phyloP scores from a whole-genome alignment of 495 filamentous ascomycete genomes.

The Chaetomium cochliodes region DNA sequence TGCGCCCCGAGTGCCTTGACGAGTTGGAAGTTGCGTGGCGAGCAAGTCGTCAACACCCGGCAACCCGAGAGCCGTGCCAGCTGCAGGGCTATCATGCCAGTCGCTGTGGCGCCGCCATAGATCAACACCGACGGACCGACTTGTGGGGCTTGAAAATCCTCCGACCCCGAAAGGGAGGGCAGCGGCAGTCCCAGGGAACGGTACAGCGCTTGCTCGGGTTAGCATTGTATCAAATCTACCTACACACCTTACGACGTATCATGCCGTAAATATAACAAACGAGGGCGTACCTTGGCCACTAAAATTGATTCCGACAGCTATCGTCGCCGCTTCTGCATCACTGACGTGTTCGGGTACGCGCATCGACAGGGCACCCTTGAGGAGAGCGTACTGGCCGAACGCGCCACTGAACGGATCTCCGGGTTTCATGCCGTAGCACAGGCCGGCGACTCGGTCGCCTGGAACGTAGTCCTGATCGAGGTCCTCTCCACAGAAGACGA shows the following conservation, averaged over 20 bases:
- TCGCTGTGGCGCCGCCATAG: neutral
- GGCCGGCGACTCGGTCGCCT: neutral
- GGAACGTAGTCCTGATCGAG: neutral
- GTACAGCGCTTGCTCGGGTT: neutral
- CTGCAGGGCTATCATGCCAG: neutral
- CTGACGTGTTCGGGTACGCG: neutral
- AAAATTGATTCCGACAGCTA: neutral
- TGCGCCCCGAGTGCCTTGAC: neutral
- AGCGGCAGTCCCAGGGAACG: neutral
- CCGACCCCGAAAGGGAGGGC: neutral
- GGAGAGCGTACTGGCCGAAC: neutral
- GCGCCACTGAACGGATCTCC: neutral
- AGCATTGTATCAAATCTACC: neutral
- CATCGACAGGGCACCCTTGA: neutral
- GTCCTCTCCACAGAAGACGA: neutral
- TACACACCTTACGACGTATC: no score
- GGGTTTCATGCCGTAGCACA: neutral
- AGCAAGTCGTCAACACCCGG: slow-evolving; percentile 1
- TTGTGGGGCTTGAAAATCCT: neutral
- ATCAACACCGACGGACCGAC: neutral
- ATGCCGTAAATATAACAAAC: no score
- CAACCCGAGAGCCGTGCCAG: neutral
- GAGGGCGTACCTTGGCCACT: slow-evolving; percentile 1
- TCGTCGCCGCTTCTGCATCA: neutral
- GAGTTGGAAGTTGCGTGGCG: neutral